Evolutionary conservation across 306 rosid species (phyloP).

Genomic region (Dalbergia oliveri): DNA sequence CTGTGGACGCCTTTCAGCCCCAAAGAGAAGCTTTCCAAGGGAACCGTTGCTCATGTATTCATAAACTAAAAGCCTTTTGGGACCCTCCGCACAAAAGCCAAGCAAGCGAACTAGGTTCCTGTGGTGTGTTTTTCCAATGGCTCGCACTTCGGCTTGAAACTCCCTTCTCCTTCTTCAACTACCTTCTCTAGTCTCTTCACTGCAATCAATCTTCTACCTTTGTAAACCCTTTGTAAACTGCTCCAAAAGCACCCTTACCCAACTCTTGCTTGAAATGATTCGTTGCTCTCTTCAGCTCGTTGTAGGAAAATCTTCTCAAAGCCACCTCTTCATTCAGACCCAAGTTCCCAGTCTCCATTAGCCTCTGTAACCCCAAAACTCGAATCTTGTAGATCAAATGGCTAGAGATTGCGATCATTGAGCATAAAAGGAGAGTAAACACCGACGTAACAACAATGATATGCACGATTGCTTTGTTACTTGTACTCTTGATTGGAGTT

Average conservation of each 20-base stretch:
- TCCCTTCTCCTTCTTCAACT: conserved; percentile 56
- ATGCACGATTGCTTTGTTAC: conserved; percentile 27
- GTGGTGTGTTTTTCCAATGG: conserved; percentile 54
- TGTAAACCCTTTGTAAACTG: conserved; percentile 50
- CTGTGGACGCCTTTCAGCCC: conserved; percentile 24
- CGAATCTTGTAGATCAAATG: conserved; percentile 42
- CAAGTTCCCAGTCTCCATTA: conserved; percentile 29
- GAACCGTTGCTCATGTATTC: conserved; percentile 60
- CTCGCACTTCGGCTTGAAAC: conserved; percentile 52
- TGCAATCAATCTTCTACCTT: conserved; percentile 41
- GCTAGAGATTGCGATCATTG: conserved; percentile 16
- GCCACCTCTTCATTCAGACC: conserved; percentile 45
- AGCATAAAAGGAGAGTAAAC: conserved; percentile 37
- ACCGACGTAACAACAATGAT: conserved; percentile 25
- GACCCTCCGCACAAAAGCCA: conserved; percentile 50
- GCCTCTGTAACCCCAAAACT: conserved; percentile 44
- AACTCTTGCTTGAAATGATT: conserved; percentile 43
- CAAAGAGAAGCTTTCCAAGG: conserved; percentile 52
- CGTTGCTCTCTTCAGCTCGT: conserved; percentile 47
- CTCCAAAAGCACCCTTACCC: conserved; percentile 55
- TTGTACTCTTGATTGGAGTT: conserved; percentile 15
- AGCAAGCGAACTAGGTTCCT: conserved; percentile 53
- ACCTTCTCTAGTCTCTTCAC: conserved; percentile 53
- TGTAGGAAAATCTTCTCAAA: conserved; percentile 47
- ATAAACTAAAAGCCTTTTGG: conserved; percentile 57